Evolutionary conservation across 805 yeast genomes (phyloP), one percentile per base, ranked within the genome.

Genomic region (Starmerella apis): DNA sequence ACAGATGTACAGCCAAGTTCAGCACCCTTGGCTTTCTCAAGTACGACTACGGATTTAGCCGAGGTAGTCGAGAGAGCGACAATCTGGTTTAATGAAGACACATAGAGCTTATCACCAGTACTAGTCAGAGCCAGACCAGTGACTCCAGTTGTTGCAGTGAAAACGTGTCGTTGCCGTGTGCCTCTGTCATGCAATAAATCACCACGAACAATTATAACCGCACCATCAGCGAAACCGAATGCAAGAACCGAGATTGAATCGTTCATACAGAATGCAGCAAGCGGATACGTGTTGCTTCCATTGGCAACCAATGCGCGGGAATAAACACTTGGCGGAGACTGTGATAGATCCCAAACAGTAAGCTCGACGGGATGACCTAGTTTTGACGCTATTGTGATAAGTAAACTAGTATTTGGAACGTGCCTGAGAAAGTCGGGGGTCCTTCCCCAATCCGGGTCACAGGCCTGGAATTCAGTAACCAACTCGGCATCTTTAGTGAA

Each of bases 161-260:
- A 85, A 0, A 88, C 79, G 0, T 82, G 64, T 25, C 96, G 70
- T 60, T 90, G 97, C 56, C 92, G 77, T 9, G 95, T 79, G 0
- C 97, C 97, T 51, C 95, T 70, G 61, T 92, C 98, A 58, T 87
- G 78, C 6, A 86, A 57, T 28, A 92, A 65, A 64, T 92, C 97
- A 8, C 98, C 98, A 54, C 97, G 69, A 0, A 88, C 77, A 6
- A 88, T 68, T 2, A 88, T 69, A 2, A 88, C 86, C 19, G 79
- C 73, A 2, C 98, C 98, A 63, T 87, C 82, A 13, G 88, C 81
- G 59, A 79, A 85, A 0, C 95, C 95, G 42, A 85, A 67, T 0
- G 83, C 88, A 5, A 83, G 63, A 30, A 84, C 76, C 2, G 85
- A 73, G 53, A 81, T 75, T 52, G 76, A 79, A 1, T 64, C 57